Evolutionary conservation across 306 rosid genomes (phyloP).

Genomic region (Quercus bicolor): DNA sequence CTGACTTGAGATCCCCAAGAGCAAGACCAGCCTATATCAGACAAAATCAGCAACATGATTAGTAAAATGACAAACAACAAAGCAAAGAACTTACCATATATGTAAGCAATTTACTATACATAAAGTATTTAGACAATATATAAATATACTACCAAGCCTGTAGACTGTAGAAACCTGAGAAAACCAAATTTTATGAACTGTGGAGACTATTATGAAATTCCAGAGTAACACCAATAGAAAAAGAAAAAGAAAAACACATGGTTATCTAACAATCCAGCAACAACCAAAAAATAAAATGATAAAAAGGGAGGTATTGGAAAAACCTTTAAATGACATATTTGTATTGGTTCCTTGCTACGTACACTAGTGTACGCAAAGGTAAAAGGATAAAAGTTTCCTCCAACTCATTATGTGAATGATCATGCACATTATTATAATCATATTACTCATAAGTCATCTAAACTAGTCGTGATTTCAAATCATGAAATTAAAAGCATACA

Average conservation of each 20-base stretch:
- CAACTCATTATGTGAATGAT: too few species aligned
- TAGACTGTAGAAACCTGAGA: not conserved
- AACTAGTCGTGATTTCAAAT: too few species aligned
- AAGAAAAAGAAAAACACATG: not conserved
- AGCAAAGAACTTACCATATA: constrained; percentile 3
- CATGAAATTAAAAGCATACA: too few species aligned
- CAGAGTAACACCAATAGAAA: not conserved
- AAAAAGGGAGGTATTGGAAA: not conserved
- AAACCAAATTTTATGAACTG: not conserved
- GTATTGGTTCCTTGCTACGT: not conserved
- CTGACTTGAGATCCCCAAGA: constrained; percentile 95
- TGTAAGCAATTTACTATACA: not conserved
- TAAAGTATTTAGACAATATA: not conserved
- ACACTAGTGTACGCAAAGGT: not conserved
- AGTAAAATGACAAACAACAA: not conserved
- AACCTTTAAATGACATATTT: not conserved
- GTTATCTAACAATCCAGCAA: too few species aligned
- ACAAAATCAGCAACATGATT: constrained; percentile 12
- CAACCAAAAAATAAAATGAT: not conserved
- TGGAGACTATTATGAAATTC: not conserved
- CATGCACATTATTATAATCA: too few species aligned
- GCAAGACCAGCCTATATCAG: constrained; percentile 88
- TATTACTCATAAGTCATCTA: too few species aligned
- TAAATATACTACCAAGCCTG: not conserved
- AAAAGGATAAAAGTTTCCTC: not conserved